Base-by-base conservation (phyloP, 148 eudicot species). In the Camellia granthamiana region DNA sequence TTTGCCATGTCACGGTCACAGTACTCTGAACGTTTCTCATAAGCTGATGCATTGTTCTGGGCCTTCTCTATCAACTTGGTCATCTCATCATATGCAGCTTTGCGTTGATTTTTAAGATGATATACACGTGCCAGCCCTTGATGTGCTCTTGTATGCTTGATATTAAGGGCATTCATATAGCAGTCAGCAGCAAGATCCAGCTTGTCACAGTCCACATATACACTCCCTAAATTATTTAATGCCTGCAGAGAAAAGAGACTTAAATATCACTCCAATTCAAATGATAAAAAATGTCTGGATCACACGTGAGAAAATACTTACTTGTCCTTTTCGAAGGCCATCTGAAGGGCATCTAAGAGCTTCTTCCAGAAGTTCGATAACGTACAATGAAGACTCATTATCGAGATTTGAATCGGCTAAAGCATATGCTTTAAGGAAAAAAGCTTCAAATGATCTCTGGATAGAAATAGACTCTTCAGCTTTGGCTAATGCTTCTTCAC, bases 311-410 rank as follows among this genome's bases (percentile, higher is more conserved):
- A 69, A 38, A 61, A 79, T 55, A 81, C 89, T 54, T 85, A 94
- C 98, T 85, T 94, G 98, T 81, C 98, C 98, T 86, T 94, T 94
- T 77, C 98, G 92, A 82, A 94, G 89, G 77, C 98, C 92, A 80
- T 94, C 98, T 54, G 98, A 92, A 60, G 98, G 98, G 84, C 98
- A 94, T 85, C 88, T 86, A 80, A 94, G 90, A 80, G 98, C 98
- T 84, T 94, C 97, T 75, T 94, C 94, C 52, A 94, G 88, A 80
- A 94, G 94, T 81, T 88, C 84, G 72, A 90, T 84, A 43, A 94
- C 97, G 47, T 88, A 85, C 52, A 88, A 84, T 58, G 98, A 90
- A 56, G 93, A 88, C 79, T 93, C 92, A 38, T 83, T 83, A 83
- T 94, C 94, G 72, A 89, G 93, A 82, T 87, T 89, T 77, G 98